Evolutionary conservation across 1,139 yeast genomes (phyloP), one percentile per base, ranked within the genome.

Genomic region (Zhuliangozyma blackwelliae): DNA sequence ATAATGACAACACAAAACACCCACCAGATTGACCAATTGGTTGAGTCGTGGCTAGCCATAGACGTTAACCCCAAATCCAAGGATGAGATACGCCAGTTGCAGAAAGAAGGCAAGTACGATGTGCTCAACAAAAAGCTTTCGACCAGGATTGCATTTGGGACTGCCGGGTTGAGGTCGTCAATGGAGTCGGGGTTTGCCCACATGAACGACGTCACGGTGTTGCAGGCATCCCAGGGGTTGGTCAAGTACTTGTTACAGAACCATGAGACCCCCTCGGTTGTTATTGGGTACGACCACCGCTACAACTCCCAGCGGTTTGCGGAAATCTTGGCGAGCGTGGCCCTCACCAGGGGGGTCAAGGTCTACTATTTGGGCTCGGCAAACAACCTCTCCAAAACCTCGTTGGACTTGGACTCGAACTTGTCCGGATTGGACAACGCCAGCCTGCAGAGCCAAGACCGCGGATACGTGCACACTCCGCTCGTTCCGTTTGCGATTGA

Each of bases 161-260:
- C 97, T 0, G 96, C 97, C 2, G 97, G 97, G 0, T 71, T 92
- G 36, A 65, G 98, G 25, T 79, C 95, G 3, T 67, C 73, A 22
- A 89, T 92, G 96, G 89, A 81, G 46, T 88, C 96, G 0, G 97
- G 97, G 0, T 90, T 85, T 55, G 76, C 79, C 36, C 75, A 89
- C 48, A 85, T 92, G 94, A 92, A 92, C 57, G 86, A 84, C 46
- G 82, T 92, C 10, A 89, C 97, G 0, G 85, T 92, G 1, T 55
- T 87, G 31, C 97, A 90, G 59, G 94, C 97, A 0, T 81, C 97
- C 0, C 97, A 90, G 53, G 98, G 97, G 0, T 66, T 92, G 25
- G 85, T 95, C 0, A 63, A 63, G 37, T 87, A 85, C 55, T 63
- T 85, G 21, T 32, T 48, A 27, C 43, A 46, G 11, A 36, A 40